Percentiles rank a stretch among this genome's conserved stretches.
phyloP scores from a whole-genome alignment of 1,284 basidiomycete genomes.

The Ustanciosporium gigantosporum region DNA sequence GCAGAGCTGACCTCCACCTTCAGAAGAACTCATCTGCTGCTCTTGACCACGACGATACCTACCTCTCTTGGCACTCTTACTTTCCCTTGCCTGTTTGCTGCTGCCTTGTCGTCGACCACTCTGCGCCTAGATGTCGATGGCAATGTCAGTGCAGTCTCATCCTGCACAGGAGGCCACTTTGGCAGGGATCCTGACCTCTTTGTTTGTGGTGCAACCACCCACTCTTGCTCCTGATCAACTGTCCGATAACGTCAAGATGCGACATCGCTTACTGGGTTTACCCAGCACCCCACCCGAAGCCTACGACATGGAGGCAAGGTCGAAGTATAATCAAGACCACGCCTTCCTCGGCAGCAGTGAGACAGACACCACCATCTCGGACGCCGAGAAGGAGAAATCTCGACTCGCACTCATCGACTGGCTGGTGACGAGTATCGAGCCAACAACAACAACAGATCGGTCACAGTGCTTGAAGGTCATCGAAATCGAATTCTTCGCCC shows the following conservation, averaged over 20 bases:
- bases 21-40: too few relatives aligned
- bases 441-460: too few relatives aligned
- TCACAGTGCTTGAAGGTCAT: background rate
- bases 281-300: constrained; percentile 3
- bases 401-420: constrained; percentile 3
- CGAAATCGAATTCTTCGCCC: background rate
- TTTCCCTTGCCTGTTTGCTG: too few relatives aligned
- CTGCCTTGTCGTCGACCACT: too few relatives aligned
- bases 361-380: background rate
- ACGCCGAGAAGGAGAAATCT: background rate
- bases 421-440: background rate
- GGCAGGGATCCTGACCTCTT: constrained; percentile 6
- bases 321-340: constrained; percentile 1
- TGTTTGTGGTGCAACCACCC: constrained; percentile 14
- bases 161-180: background rate
- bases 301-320: constrained; percentile 2
- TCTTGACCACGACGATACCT: too few relatives aligned
- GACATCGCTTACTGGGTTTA: constrained; percentile 22
- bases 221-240: constrained; percentile 2
- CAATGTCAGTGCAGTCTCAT: too few relatives aligned
- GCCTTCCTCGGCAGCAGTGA: background rate
- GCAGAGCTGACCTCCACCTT: too few relatives aligned
- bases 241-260: constrained; percentile 19
- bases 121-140: too few relatives aligned
- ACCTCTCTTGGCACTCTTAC: too few relatives aligned